These are phyloP conservation scores for Mucor sp. DNA, from an alignment of 371 early-diverging fungal genomes.

Conservation along the genomic window DNA sequence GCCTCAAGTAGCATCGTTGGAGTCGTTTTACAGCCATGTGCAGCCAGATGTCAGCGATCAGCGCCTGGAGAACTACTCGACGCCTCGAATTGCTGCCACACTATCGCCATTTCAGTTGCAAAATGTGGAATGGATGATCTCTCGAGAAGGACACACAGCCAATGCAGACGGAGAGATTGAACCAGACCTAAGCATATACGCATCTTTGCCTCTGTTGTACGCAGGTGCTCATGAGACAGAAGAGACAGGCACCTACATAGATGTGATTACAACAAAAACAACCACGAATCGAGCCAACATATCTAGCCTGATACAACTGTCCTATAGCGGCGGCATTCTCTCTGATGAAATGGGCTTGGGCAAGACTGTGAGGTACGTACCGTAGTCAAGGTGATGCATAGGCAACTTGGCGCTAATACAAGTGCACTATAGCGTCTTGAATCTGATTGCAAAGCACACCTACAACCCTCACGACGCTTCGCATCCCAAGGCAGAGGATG, in stretches of 20 bases:
- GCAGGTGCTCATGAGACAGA: background rate
- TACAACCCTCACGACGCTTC: conserved; percentile 7
- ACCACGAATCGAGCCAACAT: background rate
- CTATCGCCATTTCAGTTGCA: conserved; percentile 43
- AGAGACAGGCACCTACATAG: background rate
- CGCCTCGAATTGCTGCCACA: conserved; percentile 15
- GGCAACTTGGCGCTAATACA: background rate
- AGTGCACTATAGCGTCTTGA: conserved; percentile 49
- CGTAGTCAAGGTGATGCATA: background rate
- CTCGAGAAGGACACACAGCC: conserved; percentile 26
- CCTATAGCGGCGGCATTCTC: conserved; percentile 71
- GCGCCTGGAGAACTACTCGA: conserved; percentile 2
- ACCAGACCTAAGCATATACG: background rate
- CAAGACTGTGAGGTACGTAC: conserved; percentile 83
- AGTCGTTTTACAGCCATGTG: conserved; percentile 23
- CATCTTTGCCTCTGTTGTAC: conserved; percentile 4
- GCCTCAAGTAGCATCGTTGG: background rate
- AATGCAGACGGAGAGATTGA: background rate
- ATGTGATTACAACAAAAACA: background rate
- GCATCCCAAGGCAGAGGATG: background rate
- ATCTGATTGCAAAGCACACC: conserved; percentile 41
- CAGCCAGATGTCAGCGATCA: conserved; percentile 29
- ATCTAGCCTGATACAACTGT: background rate
- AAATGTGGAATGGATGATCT: conserved; percentile 45
- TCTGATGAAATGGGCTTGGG: conserved; percentile 97